These are phyloP conservation scores for Phytophthora citricola DNA, from an alignment of 352 stramenopile genomes.

Conservation along the genomic window DNA sequence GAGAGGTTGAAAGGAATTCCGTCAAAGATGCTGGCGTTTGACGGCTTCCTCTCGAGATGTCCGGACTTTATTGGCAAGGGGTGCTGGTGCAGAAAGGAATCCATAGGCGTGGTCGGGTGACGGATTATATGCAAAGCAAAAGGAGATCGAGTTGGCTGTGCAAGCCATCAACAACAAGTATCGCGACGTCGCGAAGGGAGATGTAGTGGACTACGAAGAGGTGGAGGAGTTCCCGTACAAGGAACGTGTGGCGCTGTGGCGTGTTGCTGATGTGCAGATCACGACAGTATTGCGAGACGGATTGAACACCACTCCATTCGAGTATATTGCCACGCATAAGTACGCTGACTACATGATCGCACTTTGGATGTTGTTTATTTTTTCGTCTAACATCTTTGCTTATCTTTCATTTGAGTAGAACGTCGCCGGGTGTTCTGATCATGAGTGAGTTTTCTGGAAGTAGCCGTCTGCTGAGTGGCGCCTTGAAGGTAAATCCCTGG, in stretches of 20 bases:
- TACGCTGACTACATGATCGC: constrained; percentile 23
- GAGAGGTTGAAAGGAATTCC: constrained; percentile 97
- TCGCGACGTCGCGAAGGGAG: constrained; percentile 43
- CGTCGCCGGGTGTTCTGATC: constrained; percentile 89
- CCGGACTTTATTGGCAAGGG: constrained; percentile 82
- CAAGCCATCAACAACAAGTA: constrained; percentile 93
- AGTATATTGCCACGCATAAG: constrained; percentile 86
- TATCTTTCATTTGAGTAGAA: constrained; percentile 34
- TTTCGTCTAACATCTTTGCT: constrained; percentile 3
- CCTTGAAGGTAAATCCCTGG: constrained; percentile 98
- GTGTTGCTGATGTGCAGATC: constrained; percentile 78
- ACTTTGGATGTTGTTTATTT: neutral
- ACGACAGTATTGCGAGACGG: constrained; percentile 79
- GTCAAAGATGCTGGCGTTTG: constrained; percentile 96
- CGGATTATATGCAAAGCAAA: constrained; percentile 96
- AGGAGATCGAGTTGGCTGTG: constrained; percentile 93
- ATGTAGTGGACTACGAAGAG: constrained; percentile 84
- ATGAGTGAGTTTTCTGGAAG: constrained; percentile 98
- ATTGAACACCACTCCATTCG: constrained; percentile 84
- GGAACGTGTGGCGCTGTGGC: constrained; percentile 78
- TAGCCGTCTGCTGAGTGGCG: constrained; percentile 95
- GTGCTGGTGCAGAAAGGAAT: constrained; percentile 87
- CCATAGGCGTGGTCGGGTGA: constrained; percentile 83
- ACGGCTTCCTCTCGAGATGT: constrained; percentile 91
- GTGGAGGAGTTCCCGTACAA: constrained; percentile 73